Evolutionary conservation across 495 filamentous ascomycete species (phyloP), one percentile per base, ranked within the genome.

Genomic region (Aspergillus coremiiformis): DNA sequence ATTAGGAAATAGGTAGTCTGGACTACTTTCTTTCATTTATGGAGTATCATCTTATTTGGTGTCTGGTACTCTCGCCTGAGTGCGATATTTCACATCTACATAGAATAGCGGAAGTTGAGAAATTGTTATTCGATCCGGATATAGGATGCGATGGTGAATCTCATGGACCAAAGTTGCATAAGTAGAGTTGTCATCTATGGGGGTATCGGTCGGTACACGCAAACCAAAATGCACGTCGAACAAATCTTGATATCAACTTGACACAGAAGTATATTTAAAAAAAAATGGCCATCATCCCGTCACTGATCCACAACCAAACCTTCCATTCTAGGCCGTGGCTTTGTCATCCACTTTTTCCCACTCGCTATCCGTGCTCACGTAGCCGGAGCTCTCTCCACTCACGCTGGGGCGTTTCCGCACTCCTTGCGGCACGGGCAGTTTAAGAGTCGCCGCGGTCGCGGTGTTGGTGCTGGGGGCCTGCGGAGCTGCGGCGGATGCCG

Each of bases 261-360:
- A 35, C n/a, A 35, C 32, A 1, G 12, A n/a, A 35, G 32, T 35
- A 35, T 35, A 10, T 32, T 12, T 35, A n/a, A 35, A 4, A 30
- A 30, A 30, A 9, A 12, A 27, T 12, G 2, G 12, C 32, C 7
- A n/a, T 14, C 32, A n/a, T n/a, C 32, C 9, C 2, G 32, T 14
- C 2, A 14, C 2, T 32, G 11, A 41, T 41, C 17, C 37, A 41
- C 1, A 17, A 17, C 5, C 1, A 21, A 41, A 41, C 5, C 7
- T 10, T n/a, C n/a, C 20, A 3, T 3, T 2, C 52, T 49, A 61
- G 7, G 44, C 51, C 32, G 58, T 62, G 47, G 65, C 66, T 37
- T 56, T 65, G 30, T 71, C 70, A 39, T 78, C 76, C 29, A 80
- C 68, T 55, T 75, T 80, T 63, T 78, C 77, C 77, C 77, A 80